These are phyloP conservation scores for Gossypium lobatum DNA, from an alignment of 441 rosid genomes.

Conservation along the genomic window DNA sequence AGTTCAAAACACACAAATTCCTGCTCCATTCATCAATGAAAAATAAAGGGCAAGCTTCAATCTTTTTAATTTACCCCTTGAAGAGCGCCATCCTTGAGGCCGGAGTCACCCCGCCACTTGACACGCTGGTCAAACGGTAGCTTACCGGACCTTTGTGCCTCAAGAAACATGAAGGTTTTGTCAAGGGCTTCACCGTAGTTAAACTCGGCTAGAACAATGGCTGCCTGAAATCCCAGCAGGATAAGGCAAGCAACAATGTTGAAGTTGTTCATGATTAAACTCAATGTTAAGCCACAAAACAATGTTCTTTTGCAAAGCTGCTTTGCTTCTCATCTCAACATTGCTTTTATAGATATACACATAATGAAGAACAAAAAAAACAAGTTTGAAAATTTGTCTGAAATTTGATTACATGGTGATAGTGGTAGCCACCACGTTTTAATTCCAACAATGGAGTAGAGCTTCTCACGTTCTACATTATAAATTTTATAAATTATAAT, in stretches of 20 bases:
- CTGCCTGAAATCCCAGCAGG: slow-evolving; percentile 22
- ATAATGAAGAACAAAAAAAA: background rate
- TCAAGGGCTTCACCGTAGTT: slow-evolving; percentile 67
- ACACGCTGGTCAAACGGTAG: slow-evolving; percentile 49
- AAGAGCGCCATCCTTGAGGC: slow-evolving; percentile 59
- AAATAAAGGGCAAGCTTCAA: background rate
- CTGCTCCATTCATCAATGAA: background rate
- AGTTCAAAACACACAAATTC: background rate
- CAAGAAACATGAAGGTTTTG: slow-evolving; percentile 65
- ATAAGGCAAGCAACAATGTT: slow-evolving; percentile 14
- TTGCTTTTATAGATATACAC: background rate
- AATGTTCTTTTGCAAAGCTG: background rate
- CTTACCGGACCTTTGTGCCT: slow-evolving; percentile 80
- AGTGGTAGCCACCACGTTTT: slow-evolving; percentile 46
- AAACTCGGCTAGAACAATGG: slow-evolving; percentile 21
- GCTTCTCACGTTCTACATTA: slow-evolving; percentile 46
- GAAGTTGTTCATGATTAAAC: slow-evolving; percentile 19
- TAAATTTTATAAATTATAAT: background rate
- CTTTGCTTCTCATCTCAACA: background rate
- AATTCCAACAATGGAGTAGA: slow-evolving; percentile 16
- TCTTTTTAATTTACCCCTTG: slow-evolving; percentile 44
- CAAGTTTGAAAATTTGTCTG: slow-evolving; percentile 13
- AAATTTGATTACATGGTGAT: slow-evolving; percentile 17
- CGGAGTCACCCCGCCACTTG: slow-evolving; percentile 74
- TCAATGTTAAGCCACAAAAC: background rate